Conservation (phyloP, 2,329 filamentous ascomycete species). For the Fusarium brachygibbosum region DNA sequence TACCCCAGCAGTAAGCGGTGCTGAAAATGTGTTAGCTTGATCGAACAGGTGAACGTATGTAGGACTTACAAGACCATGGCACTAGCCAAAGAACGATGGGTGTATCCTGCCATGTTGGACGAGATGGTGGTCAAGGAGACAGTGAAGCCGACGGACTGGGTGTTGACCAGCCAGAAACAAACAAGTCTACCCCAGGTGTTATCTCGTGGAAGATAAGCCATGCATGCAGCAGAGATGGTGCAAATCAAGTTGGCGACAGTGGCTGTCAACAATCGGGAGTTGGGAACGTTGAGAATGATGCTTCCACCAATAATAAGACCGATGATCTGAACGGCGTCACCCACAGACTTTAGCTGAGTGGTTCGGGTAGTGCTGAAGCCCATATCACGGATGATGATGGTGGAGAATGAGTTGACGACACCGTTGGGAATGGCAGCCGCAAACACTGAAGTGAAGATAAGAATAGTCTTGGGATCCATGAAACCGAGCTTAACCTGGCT, state of each 20-base stretch:
- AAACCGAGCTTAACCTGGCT: constrained; percentile 5
- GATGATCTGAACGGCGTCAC: constrained; percentile 13
- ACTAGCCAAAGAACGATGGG: constrained; percentile 7
- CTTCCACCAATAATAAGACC: constrained; percentile 11
- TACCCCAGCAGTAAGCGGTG: constrained; percentile 14
- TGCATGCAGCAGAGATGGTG: constrained; percentile 9
- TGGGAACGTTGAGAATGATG: constrained; percentile 9
- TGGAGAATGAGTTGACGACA: constrained; percentile 16
- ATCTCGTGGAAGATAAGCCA: constrained; percentile 14
- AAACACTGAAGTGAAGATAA: constrained; percentile 11
- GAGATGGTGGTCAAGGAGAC: constrained; percentile 19
- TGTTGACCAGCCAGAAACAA: constrained; percentile 16
- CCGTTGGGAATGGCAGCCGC: constrained; percentile 16
- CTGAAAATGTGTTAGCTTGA: neutral
- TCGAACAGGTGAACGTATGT: fast-evolving
- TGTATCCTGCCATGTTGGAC: constrained; percentile 19
- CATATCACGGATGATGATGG: constrained; percentile 22
- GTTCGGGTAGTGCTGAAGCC: constrained; percentile 13
- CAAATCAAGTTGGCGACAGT: constrained; percentile 16
- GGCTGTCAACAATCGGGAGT: constrained; percentile 9
- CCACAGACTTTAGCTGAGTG: constrained; percentile 11
- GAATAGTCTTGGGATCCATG: constrained; percentile 11
- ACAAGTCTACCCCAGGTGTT: constrained; percentile 14
- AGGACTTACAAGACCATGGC: constrained; percentile 8
- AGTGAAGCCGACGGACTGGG: constrained; percentile 11